Evolutionary conservation across 2,329 filamentous ascomycete species (phyloP).

Genomic region (Juglanconis oblonga): DNA sequence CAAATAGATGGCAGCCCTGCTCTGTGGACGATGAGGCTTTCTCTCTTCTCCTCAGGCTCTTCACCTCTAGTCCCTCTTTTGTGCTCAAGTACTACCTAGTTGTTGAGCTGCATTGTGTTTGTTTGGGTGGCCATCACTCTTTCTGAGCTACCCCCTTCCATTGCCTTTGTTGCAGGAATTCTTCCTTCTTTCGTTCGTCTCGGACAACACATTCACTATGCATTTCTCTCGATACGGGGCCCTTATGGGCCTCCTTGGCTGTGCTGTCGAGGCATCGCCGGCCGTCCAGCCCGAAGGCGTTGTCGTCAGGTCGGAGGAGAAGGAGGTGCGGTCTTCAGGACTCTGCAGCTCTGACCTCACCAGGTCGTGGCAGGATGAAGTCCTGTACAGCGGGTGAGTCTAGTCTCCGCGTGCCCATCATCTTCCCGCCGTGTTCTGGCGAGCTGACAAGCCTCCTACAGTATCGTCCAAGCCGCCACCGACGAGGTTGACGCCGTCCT

Average conservation of each 20-base stretch:
- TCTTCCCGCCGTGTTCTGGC: not conserved
- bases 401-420: not conserved
- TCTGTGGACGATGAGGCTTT: not conserved
- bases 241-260: conserved; percentile 15
- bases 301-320: conserved; percentile 12
- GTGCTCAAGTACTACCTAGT: conserved; percentile 7
- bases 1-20: conserved; percentile 6
- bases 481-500: conserved; percentile 7
- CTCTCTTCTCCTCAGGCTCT: conserved; percentile 8
- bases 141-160: conserved; percentile 6
- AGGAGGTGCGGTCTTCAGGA: conserved; percentile 5
- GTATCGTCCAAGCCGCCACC: conserved; percentile 14
- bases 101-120: conserved; percentile 14
- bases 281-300: conserved; percentile 10
- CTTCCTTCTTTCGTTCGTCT: conserved; percentile 8
- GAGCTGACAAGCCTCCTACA: conserved; percentile 1
- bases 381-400: conserved; percentile 18
- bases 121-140: conserved; percentile 6
- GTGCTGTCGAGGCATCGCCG: conserved; percentile 13
- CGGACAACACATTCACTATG: conserved; percentile 7
- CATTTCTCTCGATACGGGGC: conserved; percentile 15
- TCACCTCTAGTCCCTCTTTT: conserved; percentile 17
- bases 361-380: conserved; percentile 13
- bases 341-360: conserved; percentile 13
- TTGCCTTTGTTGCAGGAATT: conserved; percentile 13